Evolutionary conservation across 148 eudicot genomes (phyloP), one percentile per base, ranked within the genome.

Genomic region (Rhododendron ovatum): DNA sequence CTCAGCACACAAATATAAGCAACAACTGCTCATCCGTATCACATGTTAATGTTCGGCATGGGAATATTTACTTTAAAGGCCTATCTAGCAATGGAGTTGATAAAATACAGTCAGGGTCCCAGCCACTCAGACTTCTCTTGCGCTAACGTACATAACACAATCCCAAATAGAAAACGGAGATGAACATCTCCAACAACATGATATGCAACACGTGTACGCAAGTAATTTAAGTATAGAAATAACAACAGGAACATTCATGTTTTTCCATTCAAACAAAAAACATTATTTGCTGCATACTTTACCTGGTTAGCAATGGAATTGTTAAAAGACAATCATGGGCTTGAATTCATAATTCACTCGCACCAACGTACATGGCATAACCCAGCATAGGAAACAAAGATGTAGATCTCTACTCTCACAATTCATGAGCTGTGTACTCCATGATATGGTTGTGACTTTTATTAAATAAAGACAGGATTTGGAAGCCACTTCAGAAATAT

Each of bases 391-490:
- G 67, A 61, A 20, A 6, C 67, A 24, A 22, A 61, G 11, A 61
- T 61, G 69, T 24, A 22, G 26, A 61, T 61, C 26, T 61, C 69
- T 8, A 61, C 26, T 61, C n/a, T 61, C 69, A 61, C 7, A 61
- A 61, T 6, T 18, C 65, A 18, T 18, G 65, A 59, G 20, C 26
- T 61, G n/a, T 61, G n/a, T 61, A 61, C 9, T 5, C 22, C 7
- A 74, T 30, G 78, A 74, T 30, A 73, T 5, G 14, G 22, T 35
- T 22, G 0, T 61, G 43, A 65, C 75, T 20, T 83, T 1, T 3
- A n/a, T 73, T 18, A 37, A 51, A 83, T 28, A 20, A 84, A 71
- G 76, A 71, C 76, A 71, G 76, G 76, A 71, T 71, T 67, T 71
- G 76, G 76, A 13, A 71, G 76, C 30, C 37, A 13, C 37, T 28